Evolutionary conservation across 257 asterid species (phyloP).

Genomic region (Plantago ovata): DNA sequence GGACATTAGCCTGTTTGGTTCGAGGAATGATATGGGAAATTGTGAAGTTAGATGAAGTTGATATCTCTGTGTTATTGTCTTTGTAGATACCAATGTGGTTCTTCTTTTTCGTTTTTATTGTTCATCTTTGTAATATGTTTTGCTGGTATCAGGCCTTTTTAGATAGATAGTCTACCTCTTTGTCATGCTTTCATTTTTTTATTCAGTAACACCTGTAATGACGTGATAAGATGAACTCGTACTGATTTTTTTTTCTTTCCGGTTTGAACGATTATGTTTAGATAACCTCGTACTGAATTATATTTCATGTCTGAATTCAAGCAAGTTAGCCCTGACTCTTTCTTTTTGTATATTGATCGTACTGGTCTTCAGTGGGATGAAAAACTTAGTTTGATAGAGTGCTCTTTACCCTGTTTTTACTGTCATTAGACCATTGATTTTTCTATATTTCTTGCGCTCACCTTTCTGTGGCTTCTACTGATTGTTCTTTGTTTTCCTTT

Average conservation of each 20-base stretch:
- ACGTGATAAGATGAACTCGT: background rate
- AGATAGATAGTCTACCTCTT: background rate
- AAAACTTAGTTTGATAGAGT: background rate
- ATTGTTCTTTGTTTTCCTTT: slow-evolving; percentile 18
- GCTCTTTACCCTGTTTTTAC: background rate
- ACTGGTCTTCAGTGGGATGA: too few species aligned
- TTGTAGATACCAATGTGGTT: background rate
- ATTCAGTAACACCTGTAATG: slow-evolving; percentile 4
- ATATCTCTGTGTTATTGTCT: background rate
- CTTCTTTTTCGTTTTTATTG: too few species aligned
- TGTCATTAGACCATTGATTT: slow-evolving; percentile 18
- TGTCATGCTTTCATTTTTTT: background rate
- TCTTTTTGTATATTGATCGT: too few species aligned
- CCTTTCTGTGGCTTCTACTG: slow-evolving; percentile 15
- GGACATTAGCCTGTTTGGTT: background rate
- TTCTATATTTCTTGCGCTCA: slow-evolving; percentile 8
- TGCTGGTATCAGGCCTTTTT: background rate
- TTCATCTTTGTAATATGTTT: too few species aligned
- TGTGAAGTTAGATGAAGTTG: slow-evolving; percentile 3
- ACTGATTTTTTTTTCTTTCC: background rate
- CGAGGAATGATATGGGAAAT: background rate
- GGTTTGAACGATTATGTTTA: background rate
- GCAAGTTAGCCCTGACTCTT: too few species aligned
- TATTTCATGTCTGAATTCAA: too few species aligned
- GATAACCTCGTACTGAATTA: background rate